Base-by-base conservation (phyloP, 2,329 filamentous ascomycete species). In the Albifimbria verrucaria region DNA sequence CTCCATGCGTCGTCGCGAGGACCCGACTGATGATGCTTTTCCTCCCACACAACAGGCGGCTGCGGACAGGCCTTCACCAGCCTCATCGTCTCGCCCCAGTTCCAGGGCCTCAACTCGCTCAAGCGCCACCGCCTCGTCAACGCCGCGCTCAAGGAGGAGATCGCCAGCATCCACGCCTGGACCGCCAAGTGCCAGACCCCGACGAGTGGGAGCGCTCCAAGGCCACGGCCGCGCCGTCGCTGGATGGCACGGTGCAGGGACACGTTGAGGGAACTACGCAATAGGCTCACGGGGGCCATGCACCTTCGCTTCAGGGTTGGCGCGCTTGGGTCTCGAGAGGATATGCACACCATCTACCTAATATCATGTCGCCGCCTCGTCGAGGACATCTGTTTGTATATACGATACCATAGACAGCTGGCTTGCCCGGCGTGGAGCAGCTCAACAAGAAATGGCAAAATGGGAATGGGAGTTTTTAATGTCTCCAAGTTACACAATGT, bases 101-200 rank as follows among this genome's bases (percentile, higher is more conserved):
- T 91, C 69, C 77, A 80, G 52, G 85, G 84, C 62, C 87, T 89
- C 70, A 88, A 77, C 65, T 89, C 89, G 50, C 83, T 97, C 53
- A 91, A 91, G 68, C 83, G 92, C 53, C 90, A 96, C 72, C 86
- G 92, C 43, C 80, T 95, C 57, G 92, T 96, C 62, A 96, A 97
- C 72, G 81, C 81, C 17, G 85, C 86, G 5, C 78, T 97, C 62
- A 93, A 92, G 75, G 82, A 87, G 46, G 92, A 97, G 74, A 96
- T 97, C 68, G 89, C 90, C 17, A 83, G 82, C 59, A 96, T 97
- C 62, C 92, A 97, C 76, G 92, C 92, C 39, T 97, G 92, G 92
- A 95, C 90, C 52, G 90, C 92, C 24, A 95, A 92, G 74, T 96
- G 92, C 70, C 89, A 92, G 75, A 97, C 92, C 90, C 90, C 1